A percentile compares a stretch with the other conserved stretches of the same genome.
Conservation (phyloP, 2,329 filamentous ascomycete species). For the Arthrinium phaeospermum region DNA sequence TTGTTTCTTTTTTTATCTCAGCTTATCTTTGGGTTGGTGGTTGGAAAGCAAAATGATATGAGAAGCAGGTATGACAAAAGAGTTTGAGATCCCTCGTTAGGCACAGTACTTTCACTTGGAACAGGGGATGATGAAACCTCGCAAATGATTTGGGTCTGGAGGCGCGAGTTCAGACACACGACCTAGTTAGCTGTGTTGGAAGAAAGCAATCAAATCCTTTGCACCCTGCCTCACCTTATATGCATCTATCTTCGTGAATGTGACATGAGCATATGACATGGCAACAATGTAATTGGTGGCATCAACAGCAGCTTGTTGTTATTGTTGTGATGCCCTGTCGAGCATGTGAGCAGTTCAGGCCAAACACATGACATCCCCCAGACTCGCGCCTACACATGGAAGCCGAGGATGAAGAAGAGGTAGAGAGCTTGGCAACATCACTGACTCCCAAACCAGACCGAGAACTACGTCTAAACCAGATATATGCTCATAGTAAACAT, state of each 20-base stretch:
- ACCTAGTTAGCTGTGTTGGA: slow-evolving; percentile 1
- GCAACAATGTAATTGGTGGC: no score
- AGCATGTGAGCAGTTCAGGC: no score
- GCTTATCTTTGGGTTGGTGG: not conserved
- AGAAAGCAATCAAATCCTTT: not conserved
- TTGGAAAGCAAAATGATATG: not conserved
- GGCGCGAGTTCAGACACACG: not conserved
- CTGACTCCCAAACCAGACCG: no score
- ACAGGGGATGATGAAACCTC: not conserved
- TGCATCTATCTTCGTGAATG: not conserved
- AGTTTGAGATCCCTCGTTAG: not conserved
- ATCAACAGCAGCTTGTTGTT: no score
- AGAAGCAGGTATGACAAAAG: not conserved
- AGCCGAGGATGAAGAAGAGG: no score
- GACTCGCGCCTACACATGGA: no score
- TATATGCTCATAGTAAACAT: no score
- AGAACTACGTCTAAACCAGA: no score
- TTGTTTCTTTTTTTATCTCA: not conserved
- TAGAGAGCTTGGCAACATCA: no score
- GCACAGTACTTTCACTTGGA: not conserved
- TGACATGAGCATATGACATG: not conserved
- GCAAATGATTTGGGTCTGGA: not conserved
- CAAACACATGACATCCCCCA: no score
- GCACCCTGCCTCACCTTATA: not conserved
- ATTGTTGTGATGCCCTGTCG: no score